These are phyloP conservation scores for Letharia columbiana DNA, from an alignment of 495 filamentous ascomycete species.

Conservation along the genomic window DNA sequence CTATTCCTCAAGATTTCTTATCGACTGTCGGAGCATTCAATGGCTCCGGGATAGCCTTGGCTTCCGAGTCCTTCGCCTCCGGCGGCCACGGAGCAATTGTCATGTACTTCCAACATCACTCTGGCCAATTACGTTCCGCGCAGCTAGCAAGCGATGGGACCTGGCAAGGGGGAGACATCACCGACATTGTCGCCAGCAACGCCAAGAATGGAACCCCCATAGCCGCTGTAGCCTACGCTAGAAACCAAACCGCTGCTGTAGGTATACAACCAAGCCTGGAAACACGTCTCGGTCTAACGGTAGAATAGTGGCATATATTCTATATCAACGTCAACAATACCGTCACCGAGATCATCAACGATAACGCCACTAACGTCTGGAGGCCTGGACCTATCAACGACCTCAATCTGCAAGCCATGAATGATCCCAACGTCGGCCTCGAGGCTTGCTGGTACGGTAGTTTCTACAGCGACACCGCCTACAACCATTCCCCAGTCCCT, in stretches of 20 bases:
- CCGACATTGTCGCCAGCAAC: slow-evolving; percentile 29
- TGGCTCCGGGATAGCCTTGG: slow-evolving; percentile 32
- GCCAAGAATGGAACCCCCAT: slow-evolving; percentile 33
- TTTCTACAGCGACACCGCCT: slow-evolving; percentile 28
- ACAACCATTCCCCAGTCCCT: slow-evolving; percentile 21
- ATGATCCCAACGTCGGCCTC: slow-evolving; percentile 29
- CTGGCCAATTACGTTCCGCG: slow-evolving; percentile 29
- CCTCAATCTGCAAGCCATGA: slow-evolving; percentile 26
- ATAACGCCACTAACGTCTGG: slow-evolving; percentile 30
- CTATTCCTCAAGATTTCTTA: slow-evolving; percentile 16
- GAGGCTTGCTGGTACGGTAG: slow-evolving; percentile 34
- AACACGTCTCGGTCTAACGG: slow-evolving; percentile 5
- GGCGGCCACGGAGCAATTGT: slow-evolving; percentile 26
- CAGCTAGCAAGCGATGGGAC: slow-evolving; percentile 23
- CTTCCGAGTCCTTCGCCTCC: slow-evolving; percentile 29
- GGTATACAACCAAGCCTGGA: not conserved
- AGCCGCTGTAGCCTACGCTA: slow-evolving; percentile 29
- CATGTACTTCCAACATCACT: slow-evolving; percentile 33
- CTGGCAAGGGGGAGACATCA: slow-evolving; percentile 28
- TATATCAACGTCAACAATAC: slow-evolving; percentile 29
- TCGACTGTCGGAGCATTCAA: slow-evolving; percentile 32
- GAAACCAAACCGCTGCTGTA: slow-evolving; percentile 23
- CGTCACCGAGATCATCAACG: slow-evolving; percentile 26
- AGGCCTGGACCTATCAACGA: slow-evolving; percentile 24
- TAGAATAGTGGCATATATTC: slow-evolving; percentile 28